Evolutionary conservation across 495 filamentous ascomycete species (phyloP).

Genomic region (Apiosordaria backusii): DNA sequence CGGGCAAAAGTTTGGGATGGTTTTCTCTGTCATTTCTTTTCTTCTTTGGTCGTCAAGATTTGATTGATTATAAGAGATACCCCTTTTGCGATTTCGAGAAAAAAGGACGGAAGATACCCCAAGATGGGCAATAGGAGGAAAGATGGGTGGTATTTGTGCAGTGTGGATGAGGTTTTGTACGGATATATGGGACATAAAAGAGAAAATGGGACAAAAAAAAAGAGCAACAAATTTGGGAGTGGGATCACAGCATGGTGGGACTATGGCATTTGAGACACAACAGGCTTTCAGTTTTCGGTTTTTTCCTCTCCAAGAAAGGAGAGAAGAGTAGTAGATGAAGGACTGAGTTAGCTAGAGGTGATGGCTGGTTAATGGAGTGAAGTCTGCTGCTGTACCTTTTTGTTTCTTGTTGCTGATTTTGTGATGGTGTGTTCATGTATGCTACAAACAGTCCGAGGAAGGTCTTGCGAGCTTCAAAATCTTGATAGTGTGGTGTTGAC

Average conservation of each 20-base stretch:
- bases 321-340: background rate
- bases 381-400: background rate
- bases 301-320: conserved; percentile 8
- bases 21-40: background rate
- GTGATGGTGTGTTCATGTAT: background rate
- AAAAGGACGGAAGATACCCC: background rate
- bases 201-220: background rate
- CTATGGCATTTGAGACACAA: background rate
- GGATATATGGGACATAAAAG: background rate
- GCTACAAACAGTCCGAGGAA: background rate
- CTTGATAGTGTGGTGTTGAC: too few relatives aligned
- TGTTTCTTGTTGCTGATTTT: background rate
- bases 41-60: background rate
- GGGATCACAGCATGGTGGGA: background rate
- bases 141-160: background rate
- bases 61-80: background rate
- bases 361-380: background rate
- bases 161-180: background rate
- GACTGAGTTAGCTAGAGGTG: background rate
- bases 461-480: too few relatives aligned
- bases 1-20: background rate
- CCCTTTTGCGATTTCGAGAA: background rate
- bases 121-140: background rate
- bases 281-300: conserved; percentile 9
- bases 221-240: background rate